Evolutionary conservation across 495 filamentous ascomycete species (phyloP).

Genomic region (Neurospora sublineolata): DNA sequence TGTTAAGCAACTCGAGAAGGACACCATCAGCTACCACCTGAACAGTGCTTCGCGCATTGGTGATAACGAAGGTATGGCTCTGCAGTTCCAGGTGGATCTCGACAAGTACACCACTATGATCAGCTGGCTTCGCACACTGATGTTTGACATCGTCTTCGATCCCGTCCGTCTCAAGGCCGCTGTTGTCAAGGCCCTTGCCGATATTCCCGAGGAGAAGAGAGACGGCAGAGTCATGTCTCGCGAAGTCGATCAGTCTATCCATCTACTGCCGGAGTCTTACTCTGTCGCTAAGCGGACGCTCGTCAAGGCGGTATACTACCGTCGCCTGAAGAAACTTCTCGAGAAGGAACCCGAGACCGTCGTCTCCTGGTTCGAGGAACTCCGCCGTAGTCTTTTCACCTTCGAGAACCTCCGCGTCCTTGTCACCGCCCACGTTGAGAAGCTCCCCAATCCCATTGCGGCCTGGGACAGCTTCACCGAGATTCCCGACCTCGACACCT

Average conservation of each 20-base stretch:
- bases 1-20: conserved; percentile 76
- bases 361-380: conserved; percentile 60
- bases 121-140: conserved; percentile 73
- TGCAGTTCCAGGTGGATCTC: conserved; percentile 75
- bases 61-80: conserved; percentile 66
- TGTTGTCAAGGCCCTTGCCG: conserved; percentile 78
- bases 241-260: conserved; percentile 72
- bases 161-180: conserved; percentile 64
- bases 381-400: conserved; percentile 61
- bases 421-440: conserved; percentile 71
- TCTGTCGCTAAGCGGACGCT: conserved; percentile 68
- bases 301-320: conserved; percentile 80
- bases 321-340: conserved; percentile 66
- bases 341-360: conserved; percentile 59
- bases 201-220: conserved; percentile 87
- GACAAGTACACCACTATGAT: conserved; percentile 78
- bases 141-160: conserved; percentile 83
- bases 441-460: conserved; percentile 65
- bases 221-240: conserved; percentile 65
- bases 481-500: conserved; percentile 30
- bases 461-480: conserved; percentile 59
- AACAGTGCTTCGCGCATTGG: conserved; percentile 52
- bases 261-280: conserved; percentile 61
- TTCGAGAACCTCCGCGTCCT: conserved; percentile 75
- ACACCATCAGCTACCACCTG: conserved; percentile 75